A percentile compares a stretch with the other conserved stretches of the same genome.
Evolutionary conservation across 2,329 filamentous ascomycete species (phyloP).

Genomic region (Botrytis byssoidea): DNA sequence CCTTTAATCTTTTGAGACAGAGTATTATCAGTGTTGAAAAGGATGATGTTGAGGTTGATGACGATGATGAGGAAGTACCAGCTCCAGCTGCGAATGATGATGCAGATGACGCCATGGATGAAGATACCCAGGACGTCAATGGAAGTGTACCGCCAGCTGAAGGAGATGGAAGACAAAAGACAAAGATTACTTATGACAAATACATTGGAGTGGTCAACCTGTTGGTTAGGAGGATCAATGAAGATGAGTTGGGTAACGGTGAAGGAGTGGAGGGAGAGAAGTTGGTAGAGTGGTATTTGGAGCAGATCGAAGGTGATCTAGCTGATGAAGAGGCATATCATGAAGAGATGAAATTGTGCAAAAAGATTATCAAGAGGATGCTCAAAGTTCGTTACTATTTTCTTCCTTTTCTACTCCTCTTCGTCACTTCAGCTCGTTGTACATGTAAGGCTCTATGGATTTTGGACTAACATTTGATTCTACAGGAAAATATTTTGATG

Average conservation of each 20-base stretch:
- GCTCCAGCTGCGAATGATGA: slow-evolving; percentile 44
- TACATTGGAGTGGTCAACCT: slow-evolving; percentile 88
- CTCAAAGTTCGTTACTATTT: slow-evolving; percentile 69
- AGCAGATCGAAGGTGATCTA: slow-evolving; percentile 83
- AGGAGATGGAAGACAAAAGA: slow-evolving; percentile 50
- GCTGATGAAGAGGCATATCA: slow-evolving; percentile 78
- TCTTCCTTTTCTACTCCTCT: slow-evolving; percentile 26
- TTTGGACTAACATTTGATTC: slow-evolving; percentile 47
- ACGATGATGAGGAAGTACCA: slow-evolving; percentile 42
- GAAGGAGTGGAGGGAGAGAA: slow-evolving; percentile 84
- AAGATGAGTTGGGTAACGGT: slow-evolving; percentile 71
- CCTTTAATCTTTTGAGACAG: slow-evolving; percentile 85
- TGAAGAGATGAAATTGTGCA: slow-evolving; percentile 67
- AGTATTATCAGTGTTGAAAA: slow-evolving; percentile 98
- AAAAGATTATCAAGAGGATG: slow-evolving; percentile 91
- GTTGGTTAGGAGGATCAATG: slow-evolving; percentile 77
- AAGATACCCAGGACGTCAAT: slow-evolving; percentile 41
- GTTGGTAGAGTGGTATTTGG: slow-evolving; percentile 84
- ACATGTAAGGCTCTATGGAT: slow-evolving; percentile 31
- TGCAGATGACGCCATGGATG: slow-evolving; percentile 53
- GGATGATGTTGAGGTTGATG: slow-evolving; percentile 70
- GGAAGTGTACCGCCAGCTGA: slow-evolving; percentile 36
- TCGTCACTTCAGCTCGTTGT: slow-evolving; percentile 37
- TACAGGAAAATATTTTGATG: slow-evolving; percentile 83
- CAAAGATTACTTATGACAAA: slow-evolving; percentile 92